These are phyloP conservation scores for Vishniacozyma victoriae DNA, from an alignment of 768 basidiomycete species.

Conservation along the genomic window DNA sequence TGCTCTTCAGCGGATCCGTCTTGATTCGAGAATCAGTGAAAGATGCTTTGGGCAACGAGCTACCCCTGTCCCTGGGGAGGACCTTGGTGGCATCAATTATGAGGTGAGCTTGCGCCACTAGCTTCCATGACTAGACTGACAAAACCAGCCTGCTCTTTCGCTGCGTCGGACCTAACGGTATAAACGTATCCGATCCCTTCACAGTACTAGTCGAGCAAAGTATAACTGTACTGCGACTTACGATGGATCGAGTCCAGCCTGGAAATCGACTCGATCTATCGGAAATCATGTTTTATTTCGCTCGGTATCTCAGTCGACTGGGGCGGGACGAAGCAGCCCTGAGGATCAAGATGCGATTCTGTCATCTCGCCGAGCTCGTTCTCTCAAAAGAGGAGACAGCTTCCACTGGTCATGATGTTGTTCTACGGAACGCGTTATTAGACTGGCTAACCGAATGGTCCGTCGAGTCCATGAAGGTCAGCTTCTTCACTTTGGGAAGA, in stretches of 20 bases:
- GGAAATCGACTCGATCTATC: constrained; percentile 51
- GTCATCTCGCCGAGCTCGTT: constrained; percentile 63
- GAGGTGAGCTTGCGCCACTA: constrained; percentile 54
- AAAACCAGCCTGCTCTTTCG: constrained; percentile 21
- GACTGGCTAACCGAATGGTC: constrained; percentile 80
- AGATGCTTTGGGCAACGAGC: constrained; percentile 73
- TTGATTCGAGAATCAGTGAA: constrained; percentile 70
- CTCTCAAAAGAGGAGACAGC: constrained; percentile 61
- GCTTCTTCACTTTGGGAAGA: constrained; percentile 27
- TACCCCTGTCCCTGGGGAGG: constrained; percentile 64
- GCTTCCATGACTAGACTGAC: constrained; percentile 31
- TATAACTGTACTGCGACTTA: constrained; percentile 66
- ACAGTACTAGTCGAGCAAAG: constrained; percentile 52
- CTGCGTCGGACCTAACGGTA: constrained; percentile 14
- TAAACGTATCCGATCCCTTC: constrained; percentile 19
- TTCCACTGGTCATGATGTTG: constrained; percentile 58
- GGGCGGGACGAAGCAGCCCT: constrained; percentile 54
- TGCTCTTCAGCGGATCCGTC: constrained; percentile 60
- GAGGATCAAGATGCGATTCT: constrained; percentile 70
- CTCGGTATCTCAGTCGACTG: constrained; percentile 60
- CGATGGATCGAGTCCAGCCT: constrained; percentile 65
- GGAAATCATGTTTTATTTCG: constrained; percentile 52
- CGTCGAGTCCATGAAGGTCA: constrained; percentile 54
- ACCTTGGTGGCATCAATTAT: constrained; percentile 66
- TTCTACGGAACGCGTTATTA: constrained; percentile 63